Evolutionary conservation across 176 grass and related monocot species (phyloP), one percentile per base, ranked within the genome.

Genomic region (Thalia dealbata): DNA sequence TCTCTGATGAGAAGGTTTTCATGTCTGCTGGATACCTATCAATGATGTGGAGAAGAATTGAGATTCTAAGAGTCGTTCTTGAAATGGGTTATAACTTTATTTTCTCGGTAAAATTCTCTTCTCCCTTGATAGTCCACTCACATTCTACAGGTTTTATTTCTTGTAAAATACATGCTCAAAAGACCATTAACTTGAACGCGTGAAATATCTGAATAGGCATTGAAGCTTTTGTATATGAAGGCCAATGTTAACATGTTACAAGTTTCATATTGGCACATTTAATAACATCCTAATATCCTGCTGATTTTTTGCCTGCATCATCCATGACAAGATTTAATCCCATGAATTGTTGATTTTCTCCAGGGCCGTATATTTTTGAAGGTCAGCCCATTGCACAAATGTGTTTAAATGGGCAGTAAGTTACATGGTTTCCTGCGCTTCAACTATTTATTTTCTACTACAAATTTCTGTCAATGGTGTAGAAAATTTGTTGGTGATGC

Each of bases 41-140:
- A 71, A 79, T 91, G 13, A 89, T 91, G 4, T 89, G 92, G 88
- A 89, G 74, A 84, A 96, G 91, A 83, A 72, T 96, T 2, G 74
- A 51, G 77, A 82, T 96, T 19, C 83, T 91, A 76, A 73, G 75
- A 14, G 76, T 66, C 8, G 35, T 96, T 22, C 86, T 96, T 2
- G 70, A 89, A 77, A 86, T 84, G 58, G 92, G 92, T 18, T 91
- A 96, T 67, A 72, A 64, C 70, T 96, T 91, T 79, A 67, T 91
- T 61, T 96, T 91, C 77, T 85, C 91, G 0, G 84, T 91, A 68
- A 56, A 77, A 64, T 26, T 61, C 23, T 63, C 58, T 45, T 25
- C 10, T 67, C 28, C 2, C 21, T n/a, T 21, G 64, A 10, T 0
- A 41, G 64, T 6, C 21, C 16, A 43, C 44, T 64, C 25, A 30